These are phyloP conservation scores for Piloderma croceum DNA, from an alignment of 768 basidiomycete genomes.

Conservation along the genomic window DNA sequence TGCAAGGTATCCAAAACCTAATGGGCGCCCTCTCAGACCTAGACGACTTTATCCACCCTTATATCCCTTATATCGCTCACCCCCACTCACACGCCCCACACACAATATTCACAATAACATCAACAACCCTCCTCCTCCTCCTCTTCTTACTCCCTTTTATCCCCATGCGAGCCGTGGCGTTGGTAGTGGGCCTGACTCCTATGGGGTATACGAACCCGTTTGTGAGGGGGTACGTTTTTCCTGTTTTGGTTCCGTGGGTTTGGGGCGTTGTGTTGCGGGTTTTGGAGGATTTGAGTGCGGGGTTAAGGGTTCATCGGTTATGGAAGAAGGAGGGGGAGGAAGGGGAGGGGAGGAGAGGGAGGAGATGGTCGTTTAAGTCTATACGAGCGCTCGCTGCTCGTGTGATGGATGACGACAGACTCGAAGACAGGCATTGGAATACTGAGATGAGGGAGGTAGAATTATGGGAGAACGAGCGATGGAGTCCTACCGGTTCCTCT, in stretches of 20 bases:
- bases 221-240: conserved; percentile 11
- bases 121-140: conserved; percentile 47
- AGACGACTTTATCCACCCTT: conserved; percentile 48
- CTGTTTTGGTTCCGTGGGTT: background rate
- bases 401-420: conserved; percentile 57
- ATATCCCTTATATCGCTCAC: conserved; percentile 46
- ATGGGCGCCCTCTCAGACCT: conserved; percentile 78
- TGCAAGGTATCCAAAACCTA: conserved; percentile 87
- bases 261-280: background rate
- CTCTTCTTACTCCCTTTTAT: conserved; percentile 41
- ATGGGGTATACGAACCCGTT: conserved; percentile 51
- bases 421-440: conserved; percentile 60
- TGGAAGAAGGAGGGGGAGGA: too few species aligned
- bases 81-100: conserved; percentile 28
- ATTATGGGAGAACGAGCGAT: conserved; percentile 79
- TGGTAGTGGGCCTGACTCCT: conserved; percentile 46
- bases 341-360: too few species aligned
- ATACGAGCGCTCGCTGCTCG: conserved; percentile 19
- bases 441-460: conserved; percentile 64
- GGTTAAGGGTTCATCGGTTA: background rate
- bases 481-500: conserved; percentile 23
- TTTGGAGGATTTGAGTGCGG: background rate
- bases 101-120: conserved; percentile 38
- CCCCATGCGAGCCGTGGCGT: conserved; percentile 42
- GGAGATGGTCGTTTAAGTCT: conserved; percentile 5